phyloP scores from a whole-genome alignment of 495 filamentous ascomycete genomes.

The Daldinia decipiens region DNA sequence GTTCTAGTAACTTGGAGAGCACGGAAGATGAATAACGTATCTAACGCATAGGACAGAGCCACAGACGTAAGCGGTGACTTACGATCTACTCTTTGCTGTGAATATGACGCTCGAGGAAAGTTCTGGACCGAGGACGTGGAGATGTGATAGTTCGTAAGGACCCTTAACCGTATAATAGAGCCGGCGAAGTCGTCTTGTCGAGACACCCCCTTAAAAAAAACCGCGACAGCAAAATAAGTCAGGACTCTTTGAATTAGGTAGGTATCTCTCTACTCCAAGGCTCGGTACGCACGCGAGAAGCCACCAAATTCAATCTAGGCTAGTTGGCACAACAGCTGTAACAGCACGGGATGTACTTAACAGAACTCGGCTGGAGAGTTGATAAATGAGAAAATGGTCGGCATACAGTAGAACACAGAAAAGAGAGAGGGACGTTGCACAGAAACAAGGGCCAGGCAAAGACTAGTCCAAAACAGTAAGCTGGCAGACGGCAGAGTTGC shows the following conservation, averaged over 20 bases:
- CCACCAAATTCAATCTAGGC: conserved; percentile 21
- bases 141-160: conserved; percentile 8
- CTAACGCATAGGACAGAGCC: conserved; percentile 37
- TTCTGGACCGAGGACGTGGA: conserved; percentile 12
- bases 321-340: conserved; percentile 14
- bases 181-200: conserved; percentile 9
- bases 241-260: conserved; percentile 4
- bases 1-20: conserved; percentile 25
- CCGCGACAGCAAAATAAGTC: conserved; percentile 17
- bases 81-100: conserved; percentile 20
- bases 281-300: conserved; percentile 26
- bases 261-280: conserved; percentile 24
- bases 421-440: conserved; percentile 38
- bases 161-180: background rate
- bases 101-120: conserved; percentile 22
- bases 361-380: conserved; percentile 34
- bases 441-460: conserved; percentile 32
- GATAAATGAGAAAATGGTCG: conserved; percentile 42
- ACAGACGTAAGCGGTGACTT: conserved; percentile 32
- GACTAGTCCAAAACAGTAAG: conserved; percentile 46
- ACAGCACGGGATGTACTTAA: conserved; percentile 25
- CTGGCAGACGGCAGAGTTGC: conserved; percentile 42
- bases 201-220: conserved; percentile 15
- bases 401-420: conserved; percentile 32
- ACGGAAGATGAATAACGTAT: conserved; percentile 23